Evolutionary conservation across 106 monocot species (phyloP), one percentile per base, ranked within the genome.

Genomic region (Vanilla planifolia): DNA sequence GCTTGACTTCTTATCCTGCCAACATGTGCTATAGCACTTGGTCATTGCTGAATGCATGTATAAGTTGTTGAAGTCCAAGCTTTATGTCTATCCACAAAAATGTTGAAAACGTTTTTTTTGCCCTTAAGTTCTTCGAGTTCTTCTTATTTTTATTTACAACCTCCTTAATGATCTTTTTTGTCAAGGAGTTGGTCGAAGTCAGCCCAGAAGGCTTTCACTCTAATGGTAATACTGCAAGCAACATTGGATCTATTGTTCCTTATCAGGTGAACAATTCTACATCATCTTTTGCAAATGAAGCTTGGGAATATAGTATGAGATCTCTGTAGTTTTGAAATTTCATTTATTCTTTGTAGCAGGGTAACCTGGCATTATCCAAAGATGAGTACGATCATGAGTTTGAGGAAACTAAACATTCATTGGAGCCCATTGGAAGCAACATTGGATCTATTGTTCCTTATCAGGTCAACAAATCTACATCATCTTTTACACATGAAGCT

Each of bases 161-260:
- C 16, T 30, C n/a, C 15, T 16, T 8, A 27, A 44, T 33, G 39
- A 48, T 58, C 50, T 56, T 22, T 27, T 32, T 63, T 76, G 64
- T 73, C 55, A 68, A 81, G 70, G 77, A 70, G 71, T 71, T 63
- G 52, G 35, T 60, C 64, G 77, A 70, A 70, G 59, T 40, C 64
- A 48, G 55, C 78, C 45, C 43, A 43, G 68, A 55, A 50, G 37
- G 42, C 52, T 22, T 60, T 41, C 33, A 43, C 44, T 67, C 24
- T 36, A 25, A 51, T 45, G 33, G 17, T 42, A 25, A 45, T 30
- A 3, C 55, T 66, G 9, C 27, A 34, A 59, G 40, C 22, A 23
- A 59, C 0, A 45, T 53, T 16, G 16, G 27, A 57, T 19, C 21
- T 9, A 36, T 28, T 47, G 23, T 33, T 6, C 24, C 70, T 40